Evolutionary conservation across 2,329 filamentous ascomycete genomes (phyloP), one percentile per base, ranked within the genome.

Genomic region (Elsinoe necatrix): DNA sequence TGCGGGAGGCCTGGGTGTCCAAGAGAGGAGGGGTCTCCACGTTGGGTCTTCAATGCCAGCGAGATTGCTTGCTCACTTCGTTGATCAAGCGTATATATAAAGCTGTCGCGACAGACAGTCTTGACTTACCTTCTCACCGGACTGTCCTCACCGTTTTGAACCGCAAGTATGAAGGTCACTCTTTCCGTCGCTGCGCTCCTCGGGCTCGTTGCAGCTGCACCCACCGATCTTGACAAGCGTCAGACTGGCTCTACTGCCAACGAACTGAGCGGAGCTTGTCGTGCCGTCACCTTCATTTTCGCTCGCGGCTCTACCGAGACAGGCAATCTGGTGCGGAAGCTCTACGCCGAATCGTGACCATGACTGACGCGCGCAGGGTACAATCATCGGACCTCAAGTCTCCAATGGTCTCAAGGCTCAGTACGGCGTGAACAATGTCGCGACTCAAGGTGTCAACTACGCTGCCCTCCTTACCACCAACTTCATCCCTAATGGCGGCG

Each of bases 261-360:
- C 12, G 54, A 42, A 39, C 21, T 43, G 23, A 45, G 48, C 31
- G 61, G 60, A 11, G 51, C 56, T 5, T 77, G 75, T 66, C 73
- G 72, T 45, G 63, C 70, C 25, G 72, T 78, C 59, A 80, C 78
- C 2, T 66, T 81, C 52, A 73, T 82, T 60, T 81, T 78, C 60
- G 79, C 79, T n/a, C 74, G 79, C 12, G 79, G 79, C 4, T 80
- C 78, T 7, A 75, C 72, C 12, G 41, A 43, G 29, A 29, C 41
- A 8, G 54, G 54, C 27, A 42, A 56, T 27, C 23, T 56, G 11
- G 37, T 43, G 35, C 21, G 48, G 12, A 20, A 35, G n/a, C 11
- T n/a, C 7, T 9, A 9, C 4, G 27, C 12, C 39, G n/a, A n/a
- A 4, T 23, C 9, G n/a, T 23, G 16, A 80, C 78, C 6, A 74